Percentiles rank a stretch among this genome's conserved stretches.
phyloP scores from a whole-genome alignment of 306 rosid species.

The Trifolium dubium region DNA sequence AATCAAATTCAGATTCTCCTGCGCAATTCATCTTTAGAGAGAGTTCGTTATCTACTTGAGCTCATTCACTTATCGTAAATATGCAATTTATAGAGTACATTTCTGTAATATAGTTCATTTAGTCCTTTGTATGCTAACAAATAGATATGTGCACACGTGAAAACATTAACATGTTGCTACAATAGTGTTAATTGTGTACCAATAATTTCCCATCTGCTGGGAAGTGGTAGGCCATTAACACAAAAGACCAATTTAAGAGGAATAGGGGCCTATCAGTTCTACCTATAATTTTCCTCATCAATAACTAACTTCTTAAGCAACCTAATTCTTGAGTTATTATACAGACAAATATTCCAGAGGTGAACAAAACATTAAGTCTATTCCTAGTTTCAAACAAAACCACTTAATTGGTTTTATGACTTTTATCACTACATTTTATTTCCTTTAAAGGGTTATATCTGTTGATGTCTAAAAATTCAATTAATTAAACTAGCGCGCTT shows the following conservation, averaged over 20 bases:
- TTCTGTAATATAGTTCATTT: no score
- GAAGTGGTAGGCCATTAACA: conserved; percentile 5
- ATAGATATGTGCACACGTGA: not conserved
- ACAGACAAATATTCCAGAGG: conserved; percentile 8
- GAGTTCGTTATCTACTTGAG: no score
- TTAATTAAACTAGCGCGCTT: not conserved
- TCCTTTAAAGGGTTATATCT: not conserved
- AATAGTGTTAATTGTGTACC: not conserved
- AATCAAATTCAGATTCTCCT: no score
- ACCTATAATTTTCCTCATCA: not conserved
- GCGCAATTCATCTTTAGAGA: no score
- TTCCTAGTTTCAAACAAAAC: not conserved
- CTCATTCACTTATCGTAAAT: no score
- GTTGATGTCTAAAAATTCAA: not conserved
- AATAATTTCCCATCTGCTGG: conserved; percentile 25
- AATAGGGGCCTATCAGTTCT: not conserved
- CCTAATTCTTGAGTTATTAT: conserved; percentile 1
- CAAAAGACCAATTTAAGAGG: not conserved
- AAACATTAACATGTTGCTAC: not conserved
- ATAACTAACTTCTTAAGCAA: not conserved
- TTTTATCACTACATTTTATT: not conserved
- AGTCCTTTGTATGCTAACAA: not conserved
- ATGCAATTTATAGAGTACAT: no score
- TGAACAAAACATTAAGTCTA: not conserved
- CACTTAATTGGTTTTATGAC: not conserved